Evolutionary conservation across 2,329 filamentous ascomycete genomes (phyloP), one percentile per base, ranked within the genome.

Genomic region (Pyrenochaeta sp.): DNA sequence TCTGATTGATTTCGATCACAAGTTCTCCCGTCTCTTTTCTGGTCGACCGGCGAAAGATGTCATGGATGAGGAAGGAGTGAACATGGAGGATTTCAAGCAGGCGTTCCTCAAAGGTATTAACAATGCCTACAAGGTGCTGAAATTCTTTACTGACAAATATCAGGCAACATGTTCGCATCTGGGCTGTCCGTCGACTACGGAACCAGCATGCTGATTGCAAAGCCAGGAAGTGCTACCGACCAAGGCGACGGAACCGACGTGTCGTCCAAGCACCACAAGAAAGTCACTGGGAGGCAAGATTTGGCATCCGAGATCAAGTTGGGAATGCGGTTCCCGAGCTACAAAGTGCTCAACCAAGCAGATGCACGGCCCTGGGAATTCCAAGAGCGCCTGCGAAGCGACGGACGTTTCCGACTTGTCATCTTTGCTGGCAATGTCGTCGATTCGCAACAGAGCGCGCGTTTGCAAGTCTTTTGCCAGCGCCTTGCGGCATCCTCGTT

Each of bases 401-500:
- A 84, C 55, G 83, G 84, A 2, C 73, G 78, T 1, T 86, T 82
- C 65, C 72, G 83, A 6, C 60, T 87, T 20, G 66, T 86, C 1
- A 69, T 89, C 2, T 88, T 89, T 52, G 77, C 82, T 0, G 86
- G 86, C 1, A 73, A 86, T 50, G 68, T 89, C 2, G 67, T 72
- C 2, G 52, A 72, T 0, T 9, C 69, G 0, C 39, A 47, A 1
- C 80, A 83, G 45, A 74, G 74, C 43, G 53, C 63, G 0, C 72
- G 76, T 3, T 69, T 84, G 3, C 63, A 77, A 18, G 55, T 36
- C 0, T 75, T 87, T 18, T 82, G 81, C 32, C 60, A 69, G 2
- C 66, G 58, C 36, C 71, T 83, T 3, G 65, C 54, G 1, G 46
- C 53, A 0, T 65, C 68, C 0, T 31, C 72, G 1, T 73, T 84